These are phyloP conservation scores for Sporothrix protearum DNA, from an alignment of 2,329 filamentous ascomycete genomes.

Conservation along the genomic window DNA sequence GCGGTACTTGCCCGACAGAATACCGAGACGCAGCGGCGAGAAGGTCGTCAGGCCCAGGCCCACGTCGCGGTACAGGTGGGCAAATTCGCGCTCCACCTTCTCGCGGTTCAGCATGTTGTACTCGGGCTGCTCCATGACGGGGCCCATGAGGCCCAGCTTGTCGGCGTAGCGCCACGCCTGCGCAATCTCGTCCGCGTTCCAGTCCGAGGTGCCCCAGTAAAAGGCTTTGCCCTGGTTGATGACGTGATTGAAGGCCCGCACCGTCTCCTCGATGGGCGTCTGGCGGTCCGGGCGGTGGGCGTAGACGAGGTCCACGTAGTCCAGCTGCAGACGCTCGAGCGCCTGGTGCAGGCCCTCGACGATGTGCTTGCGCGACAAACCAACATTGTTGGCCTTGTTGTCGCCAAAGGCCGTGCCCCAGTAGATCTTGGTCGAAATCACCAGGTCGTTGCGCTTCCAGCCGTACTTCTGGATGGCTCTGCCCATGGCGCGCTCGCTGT, in stretches of 20 bases:
- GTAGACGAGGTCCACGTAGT: conserved; percentile 63
- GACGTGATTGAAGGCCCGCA: conserved; percentile 49
- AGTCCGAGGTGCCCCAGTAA: conserved; percentile 71
- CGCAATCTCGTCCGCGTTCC: conserved; percentile 64
- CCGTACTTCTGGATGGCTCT: conserved; percentile 56
- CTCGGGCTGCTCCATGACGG: conserved; percentile 63
- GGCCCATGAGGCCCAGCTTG: conserved; percentile 58
- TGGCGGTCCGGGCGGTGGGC: conserved; percentile 58
- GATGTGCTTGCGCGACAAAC: conserved; percentile 50
- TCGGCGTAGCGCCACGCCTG: conserved; percentile 61
- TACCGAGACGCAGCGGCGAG: conserved; percentile 51
- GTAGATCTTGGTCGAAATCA: conserved; percentile 61
- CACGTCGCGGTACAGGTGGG: conserved; percentile 54
- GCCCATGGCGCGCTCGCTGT: conserved; percentile 63
- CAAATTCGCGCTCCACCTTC: conserved; percentile 54
- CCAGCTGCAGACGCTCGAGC: conserved; percentile 55
- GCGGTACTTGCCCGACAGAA: conserved; percentile 63
- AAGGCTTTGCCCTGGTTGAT: conserved; percentile 64
- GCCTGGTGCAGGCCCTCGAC: conserved; percentile 57
- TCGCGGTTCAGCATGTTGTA: conserved; percentile 61
- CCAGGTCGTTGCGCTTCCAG: conserved; percentile 60
- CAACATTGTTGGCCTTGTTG: conserved; percentile 52
- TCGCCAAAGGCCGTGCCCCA: conserved; percentile 61
- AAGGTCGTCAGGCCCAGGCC: conserved; percentile 53
- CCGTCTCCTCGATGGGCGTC: conserved; percentile 61